A percentile compares a stretch with the other conserved stretches of the same genome.
These are phyloP conservation scores for Boletellus ananas DNA, from an alignment of 768 basidiomycete species.

Conservation along the genomic window DNA sequence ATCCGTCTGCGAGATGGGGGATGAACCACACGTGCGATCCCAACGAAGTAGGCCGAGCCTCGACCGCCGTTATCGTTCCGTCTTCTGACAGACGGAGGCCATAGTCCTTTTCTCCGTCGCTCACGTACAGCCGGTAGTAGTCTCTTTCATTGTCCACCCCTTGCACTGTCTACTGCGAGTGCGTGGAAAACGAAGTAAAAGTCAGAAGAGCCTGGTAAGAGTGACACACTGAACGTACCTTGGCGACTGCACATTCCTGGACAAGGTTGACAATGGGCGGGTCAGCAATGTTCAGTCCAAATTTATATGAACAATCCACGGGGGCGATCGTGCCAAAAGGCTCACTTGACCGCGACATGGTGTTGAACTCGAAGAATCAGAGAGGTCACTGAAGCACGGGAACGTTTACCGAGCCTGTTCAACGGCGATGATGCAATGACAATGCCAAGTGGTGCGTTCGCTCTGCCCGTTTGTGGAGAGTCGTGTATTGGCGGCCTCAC, in stretches of 20 bases:
- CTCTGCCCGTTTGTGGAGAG: not conserved
- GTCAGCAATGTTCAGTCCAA: not conserved
- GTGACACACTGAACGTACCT: not conserved
- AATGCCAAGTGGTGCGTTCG: too few species aligned
- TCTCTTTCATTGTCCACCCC: not conserved
- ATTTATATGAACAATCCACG: not conserved
- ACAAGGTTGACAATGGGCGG: not conserved
- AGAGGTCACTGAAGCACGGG: too few species aligned
- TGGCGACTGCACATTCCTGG: not conserved
- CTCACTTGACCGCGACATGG: not conserved
- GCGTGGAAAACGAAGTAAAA: not conserved
- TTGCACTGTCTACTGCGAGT: constrained; percentile 5
- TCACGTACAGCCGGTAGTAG: constrained; percentile 2
- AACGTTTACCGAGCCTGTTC: too few species aligned
- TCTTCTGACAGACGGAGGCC: constrained; percentile 1
- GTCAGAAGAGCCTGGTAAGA: too few species aligned
- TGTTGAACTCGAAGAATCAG: not conserved
- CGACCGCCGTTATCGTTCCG: constrained; percentile 1
- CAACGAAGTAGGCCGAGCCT: not conserved
- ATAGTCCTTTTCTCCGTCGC: not conserved
- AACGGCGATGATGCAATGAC: not conserved
- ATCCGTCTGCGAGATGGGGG: not conserved
- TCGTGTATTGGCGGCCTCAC: too few species aligned
- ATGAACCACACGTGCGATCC: constrained; percentile 5
- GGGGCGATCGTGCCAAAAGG: not conserved